Base-by-base conservation (phyloP, 108 stramenopile species). In the Fistulifera pelliculosa region DNA sequence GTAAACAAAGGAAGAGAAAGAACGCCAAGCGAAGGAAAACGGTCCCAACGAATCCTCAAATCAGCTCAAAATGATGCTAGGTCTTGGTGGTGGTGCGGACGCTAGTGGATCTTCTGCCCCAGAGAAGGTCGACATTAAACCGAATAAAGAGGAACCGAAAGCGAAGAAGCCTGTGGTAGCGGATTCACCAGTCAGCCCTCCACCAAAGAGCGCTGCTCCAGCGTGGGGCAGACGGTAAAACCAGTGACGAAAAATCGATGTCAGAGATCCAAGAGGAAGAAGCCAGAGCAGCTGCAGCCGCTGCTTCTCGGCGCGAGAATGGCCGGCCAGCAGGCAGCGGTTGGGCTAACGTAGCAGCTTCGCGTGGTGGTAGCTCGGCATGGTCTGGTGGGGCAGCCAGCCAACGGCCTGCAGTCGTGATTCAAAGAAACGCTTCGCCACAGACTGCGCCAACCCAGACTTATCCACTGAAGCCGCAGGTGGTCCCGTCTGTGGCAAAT, bases 261-360 rank as follows among this genome's bases (percentile, higher is more conserved):
- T 83, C 84, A 18, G 85, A 93, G 57, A 93, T 93, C 54, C 91
- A 89, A 53, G 70, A 85, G 54, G 91, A 93, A 69, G 87, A 88
- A 63, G 91, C 91, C 38, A 70, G 79, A 27, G 60, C 54, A 10
- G 78, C 80, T 28, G 91, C 87, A 10, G 50, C 60, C 38, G 65
- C 73, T 22, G 85, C 87, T 22, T 73, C 73, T 38, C 71, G 86
- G 51, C 58, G 62, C 38, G 70, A 69, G 47, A 52, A 28, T 31
- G 49, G 39, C 11, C 47, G 52, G 15, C 54, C 57, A 31, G 27
- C 71, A 45, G 60, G 27, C 60, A 85, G 91, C 57, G 91, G 91
- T n/a, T 89, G 91, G 87, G 87, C 87, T 0, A 85, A 82, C 41
- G 70, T 89, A 45, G 87, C 87, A 43, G 84, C 86, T 27, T 52